Conservation (phyloP, 73 alveolate genomes). For the Durusdinium trenchii region DNA sequence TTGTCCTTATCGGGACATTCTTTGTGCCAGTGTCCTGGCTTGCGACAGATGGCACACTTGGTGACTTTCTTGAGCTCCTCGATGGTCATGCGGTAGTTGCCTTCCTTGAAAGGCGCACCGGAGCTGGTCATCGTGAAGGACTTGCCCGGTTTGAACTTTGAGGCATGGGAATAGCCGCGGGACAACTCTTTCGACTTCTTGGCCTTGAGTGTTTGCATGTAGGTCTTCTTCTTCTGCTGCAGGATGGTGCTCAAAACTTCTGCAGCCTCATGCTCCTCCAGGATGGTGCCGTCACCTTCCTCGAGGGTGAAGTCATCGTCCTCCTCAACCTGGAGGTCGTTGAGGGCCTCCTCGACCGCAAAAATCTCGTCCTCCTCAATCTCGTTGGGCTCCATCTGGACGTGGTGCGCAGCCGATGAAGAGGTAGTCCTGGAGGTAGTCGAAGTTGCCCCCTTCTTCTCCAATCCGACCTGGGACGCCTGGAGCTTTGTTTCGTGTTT, state of each 20-base stretch:
- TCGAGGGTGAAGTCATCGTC: neutral
- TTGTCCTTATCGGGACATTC: neutral
- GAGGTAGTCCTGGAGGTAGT: neutral
- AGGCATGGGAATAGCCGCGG: neutral
- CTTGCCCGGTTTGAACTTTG: neutral
- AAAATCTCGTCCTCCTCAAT: neutral
- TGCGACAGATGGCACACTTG: neutral
- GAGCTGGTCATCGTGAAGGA: too few relatives aligned
- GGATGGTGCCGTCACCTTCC: neutral
- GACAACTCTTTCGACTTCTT: neutral
- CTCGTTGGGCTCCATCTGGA: neutral
- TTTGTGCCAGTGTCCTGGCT: neutral
- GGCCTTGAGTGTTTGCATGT: neutral
- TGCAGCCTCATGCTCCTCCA: neutral
- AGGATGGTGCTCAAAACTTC: neutral
- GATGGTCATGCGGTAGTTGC: neutral
- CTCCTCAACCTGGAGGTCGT: neutral
- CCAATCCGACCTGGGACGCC: neutral
- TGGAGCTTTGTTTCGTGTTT: neutral
- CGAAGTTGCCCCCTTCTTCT: neutral
- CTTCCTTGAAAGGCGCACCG: neutral
- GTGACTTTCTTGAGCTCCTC: neutral
- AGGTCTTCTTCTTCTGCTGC: neutral
- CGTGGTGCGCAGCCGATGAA: too few relatives aligned
- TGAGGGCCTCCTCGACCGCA: too few relatives aligned